Evolutionary conservation across 2,329 filamentous ascomycete genomes (phyloP).

Genomic region (Neospermospora avenae): DNA sequence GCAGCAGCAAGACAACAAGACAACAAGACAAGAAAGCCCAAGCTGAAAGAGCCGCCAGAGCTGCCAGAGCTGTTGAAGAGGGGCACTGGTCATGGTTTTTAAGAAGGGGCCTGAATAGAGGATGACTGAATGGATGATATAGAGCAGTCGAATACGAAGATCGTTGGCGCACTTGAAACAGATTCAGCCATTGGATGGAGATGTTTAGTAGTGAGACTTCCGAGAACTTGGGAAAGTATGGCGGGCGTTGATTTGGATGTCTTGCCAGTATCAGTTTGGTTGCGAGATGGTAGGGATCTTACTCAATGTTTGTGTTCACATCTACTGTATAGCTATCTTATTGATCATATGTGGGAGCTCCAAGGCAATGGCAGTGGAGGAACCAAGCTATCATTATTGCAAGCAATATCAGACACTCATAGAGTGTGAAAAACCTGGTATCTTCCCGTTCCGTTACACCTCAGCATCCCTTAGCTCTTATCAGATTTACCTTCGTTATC

Average conservation of each 20-base stretch:
- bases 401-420: not conserved
- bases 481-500: not conserved
- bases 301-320: not conserved
- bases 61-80: slow-evolving; percentile 19
- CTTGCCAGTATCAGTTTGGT: not conserved
- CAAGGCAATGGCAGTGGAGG: not conserved
- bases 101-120: not conserved
- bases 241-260: not conserved
- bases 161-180: not conserved
- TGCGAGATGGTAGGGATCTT: not conserved
- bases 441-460: not conserved
- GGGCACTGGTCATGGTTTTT: slow-evolving; percentile 23
- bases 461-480: not conserved
- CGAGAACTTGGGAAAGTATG: too few species aligned
- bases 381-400: not conserved
- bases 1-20: slow-evolving; percentile 14
- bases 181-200: not conserved
- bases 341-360: not conserved
- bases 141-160: too few species aligned
- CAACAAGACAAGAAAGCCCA: slow-evolving; percentile 4
- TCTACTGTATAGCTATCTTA: not conserved
- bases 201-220: not conserved
- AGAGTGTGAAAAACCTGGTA: not conserved
- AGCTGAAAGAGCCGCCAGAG: not conserved
- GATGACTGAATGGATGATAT: not conserved